phyloP scores from a whole-genome alignment of 1,284 basidiomycete species.

The Paramarasmius palmivorus region DNA sequence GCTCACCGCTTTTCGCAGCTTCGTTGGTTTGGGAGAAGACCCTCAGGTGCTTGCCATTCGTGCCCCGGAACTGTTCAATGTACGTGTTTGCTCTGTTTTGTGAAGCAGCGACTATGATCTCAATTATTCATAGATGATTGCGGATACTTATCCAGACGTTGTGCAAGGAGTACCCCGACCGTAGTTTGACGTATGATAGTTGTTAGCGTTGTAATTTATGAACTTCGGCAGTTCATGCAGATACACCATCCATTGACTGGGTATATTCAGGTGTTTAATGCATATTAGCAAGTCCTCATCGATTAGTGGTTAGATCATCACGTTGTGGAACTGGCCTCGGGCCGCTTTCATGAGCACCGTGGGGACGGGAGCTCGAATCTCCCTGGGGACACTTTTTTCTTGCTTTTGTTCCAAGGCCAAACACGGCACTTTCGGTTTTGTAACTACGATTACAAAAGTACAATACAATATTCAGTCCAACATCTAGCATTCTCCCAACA shows the following conservation, averaged over 20 bases:
- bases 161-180: conserved; percentile 47
- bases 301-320: conserved; percentile 45
- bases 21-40: conserved; percentile 83
- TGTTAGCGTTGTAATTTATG: neutral
- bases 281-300: conserved; percentile 18
- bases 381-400: conserved; percentile 32
- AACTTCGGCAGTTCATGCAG: neutral
- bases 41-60: conserved; percentile 74
- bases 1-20: conserved; percentile 42
- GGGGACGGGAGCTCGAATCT: conserved; percentile 40
- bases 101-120: conserved; percentile 1
- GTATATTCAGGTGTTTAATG: conserved; percentile 1
- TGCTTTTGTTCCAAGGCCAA: neutral
- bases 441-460: too few relatives aligned
- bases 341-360: conserved; percentile 15
- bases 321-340: too few relatives aligned
- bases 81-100: conserved; percentile 30
- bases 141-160: conserved; percentile 59
- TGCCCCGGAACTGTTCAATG: conserved; percentile 70
- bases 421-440: too few relatives aligned
- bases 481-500: too few relatives aligned
- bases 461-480: too few relatives aligned
- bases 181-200: neutral
- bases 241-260: too few relatives aligned
- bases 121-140: conserved; percentile 50